Evolutionary conservation across 192 early-diverging fungal species (phyloP), one percentile per base, ranked within the genome.

Genomic region (Phlyctochytrium bullatum): DNA sequence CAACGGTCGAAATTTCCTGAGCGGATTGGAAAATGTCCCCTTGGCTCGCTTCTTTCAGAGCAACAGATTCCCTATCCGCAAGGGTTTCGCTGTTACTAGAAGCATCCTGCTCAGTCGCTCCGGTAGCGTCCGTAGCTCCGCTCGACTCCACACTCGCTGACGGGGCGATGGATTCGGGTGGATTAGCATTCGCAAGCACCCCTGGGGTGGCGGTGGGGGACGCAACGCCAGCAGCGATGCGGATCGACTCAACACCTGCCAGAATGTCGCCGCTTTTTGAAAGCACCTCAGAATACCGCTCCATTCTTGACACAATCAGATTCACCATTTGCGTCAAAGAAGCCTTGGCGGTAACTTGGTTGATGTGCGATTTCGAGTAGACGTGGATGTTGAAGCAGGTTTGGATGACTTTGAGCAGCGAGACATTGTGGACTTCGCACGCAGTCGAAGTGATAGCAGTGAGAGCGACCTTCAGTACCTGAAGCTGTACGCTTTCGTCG

Each of bases 271-370:
- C 47, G 40, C 74, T 79, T 40, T 77, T 31, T 3, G 61, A 63
- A 23, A 85, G 25, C 0, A 86, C 64, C 24, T 74, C 65, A 1
- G 78, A 57, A 62, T 78, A 86, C 2, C 82, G 72, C 47, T 86
- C 86, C 84, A 86, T 80, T 27, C 76, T 34, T 24, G 82, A 82
- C 65, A 87, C 86, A 12, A 86, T 72, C 14, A 83, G 59, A 58
- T 85, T 82, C 27, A 85, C 62, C 78, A 85, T 86, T 63, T 88
- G 84, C 1, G 82, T 88, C 27, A 86, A 64, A 0, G 79, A 65
- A 6, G 83, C 84, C 51, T 80, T 84, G 1, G 82, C 78, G n/a
- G 84, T 86, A 53, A 78, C 73, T 34, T 77, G 61, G 61, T 82
- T 83, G 16, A 62, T 65, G 24, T 40, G 64, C 23, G 69, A 69